phyloP scores from a whole-genome alignment of 768 basidiomycete genomes.

The Pleurotus tuoliensis region DNA sequence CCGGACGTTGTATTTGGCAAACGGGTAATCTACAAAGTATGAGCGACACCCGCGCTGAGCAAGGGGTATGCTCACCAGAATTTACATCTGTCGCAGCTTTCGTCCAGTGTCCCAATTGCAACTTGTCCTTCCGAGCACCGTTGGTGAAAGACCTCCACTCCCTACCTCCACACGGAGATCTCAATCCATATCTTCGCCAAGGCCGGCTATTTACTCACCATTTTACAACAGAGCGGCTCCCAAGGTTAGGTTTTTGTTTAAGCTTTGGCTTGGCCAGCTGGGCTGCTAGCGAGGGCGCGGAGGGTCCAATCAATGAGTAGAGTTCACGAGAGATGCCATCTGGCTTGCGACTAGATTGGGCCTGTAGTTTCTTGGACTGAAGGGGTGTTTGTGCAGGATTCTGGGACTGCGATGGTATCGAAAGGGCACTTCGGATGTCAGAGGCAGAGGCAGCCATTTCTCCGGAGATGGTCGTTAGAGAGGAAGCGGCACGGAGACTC shows the following conservation, averaged over 20 bases:
- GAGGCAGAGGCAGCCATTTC: conserved; percentile 67
- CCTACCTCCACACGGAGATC: conserved; percentile 40
- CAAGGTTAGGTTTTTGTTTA: conserved; percentile 81
- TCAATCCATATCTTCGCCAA: background rate
- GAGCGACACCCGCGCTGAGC: background rate
- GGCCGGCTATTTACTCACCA: conserved; percentile 46
- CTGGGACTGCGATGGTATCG: conserved; percentile 43
- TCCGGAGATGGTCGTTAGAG: conserved; percentile 25
- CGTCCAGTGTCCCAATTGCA: conserved; percentile 83
- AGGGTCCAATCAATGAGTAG: conserved; percentile 92
- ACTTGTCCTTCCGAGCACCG: conserved; percentile 56
- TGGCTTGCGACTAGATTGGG: conserved; percentile 56
- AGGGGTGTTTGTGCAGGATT: conserved; percentile 36
- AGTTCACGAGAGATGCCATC: conserved; percentile 93
- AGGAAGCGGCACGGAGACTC: background rate
- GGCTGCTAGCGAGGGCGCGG: conserved; percentile 79
- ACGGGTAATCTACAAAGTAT: conserved; percentile 59
- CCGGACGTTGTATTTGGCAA: conserved; percentile 79
- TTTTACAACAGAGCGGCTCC: conserved; percentile 57
- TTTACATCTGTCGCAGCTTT: conserved; percentile 55
- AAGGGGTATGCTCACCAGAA: conserved; percentile 39
- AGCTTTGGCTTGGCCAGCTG: conserved; percentile 78
- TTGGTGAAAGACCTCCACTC: conserved; percentile 75
- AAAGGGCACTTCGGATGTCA: conserved; percentile 83
- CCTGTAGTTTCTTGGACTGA: conserved; percentile 41